A percentile compares a stretch with the other conserved stretches of the same genome.
Conservation (phyloP, 306 rosid species). For the Quercus engelmannii region DNA sequence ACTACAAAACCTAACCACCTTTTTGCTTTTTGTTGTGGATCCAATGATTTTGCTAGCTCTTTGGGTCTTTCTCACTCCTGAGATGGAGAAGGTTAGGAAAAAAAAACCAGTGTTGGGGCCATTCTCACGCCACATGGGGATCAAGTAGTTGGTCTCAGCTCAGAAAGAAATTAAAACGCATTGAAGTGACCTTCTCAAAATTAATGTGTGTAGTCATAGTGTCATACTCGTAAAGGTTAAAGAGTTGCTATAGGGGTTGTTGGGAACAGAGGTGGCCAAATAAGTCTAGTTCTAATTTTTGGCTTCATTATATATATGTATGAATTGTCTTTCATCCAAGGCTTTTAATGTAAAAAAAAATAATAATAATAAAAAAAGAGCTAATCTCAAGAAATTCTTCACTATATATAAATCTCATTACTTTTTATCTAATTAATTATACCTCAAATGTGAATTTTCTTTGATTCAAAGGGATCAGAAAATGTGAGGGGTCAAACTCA, state of each 20-base stretch:
- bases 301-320: background rate
- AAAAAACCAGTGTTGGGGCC: constrained; percentile 25
- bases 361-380: no score
- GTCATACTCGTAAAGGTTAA: constrained; percentile 29
- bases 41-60: constrained; percentile 50
- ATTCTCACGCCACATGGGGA: constrained; percentile 33
- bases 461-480: background rate
- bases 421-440: background rate
- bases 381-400: background rate
- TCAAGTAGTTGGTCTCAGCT: constrained; percentile 25
- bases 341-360: background rate
- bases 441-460: constrained; percentile 8
- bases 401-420: no score
- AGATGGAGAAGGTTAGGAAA: constrained; percentile 19
- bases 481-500: background rate
- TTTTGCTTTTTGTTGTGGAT: constrained; percentile 53
- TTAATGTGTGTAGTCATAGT: constrained; percentile 29
- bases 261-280: constrained; percentile 41
- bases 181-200: constrained; percentile 22
- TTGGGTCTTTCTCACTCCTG: constrained; percentile 19
- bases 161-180: constrained; percentile 16
- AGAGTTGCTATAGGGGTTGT: constrained; percentile 18
- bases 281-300: constrained; percentile 10
- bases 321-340: constrained; percentile 22
- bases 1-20: constrained; percentile 40